Evolutionary conservation across 371 early-diverging fungal genomes (phyloP).

Genomic region (Rhizopus stolonifer): DNA sequence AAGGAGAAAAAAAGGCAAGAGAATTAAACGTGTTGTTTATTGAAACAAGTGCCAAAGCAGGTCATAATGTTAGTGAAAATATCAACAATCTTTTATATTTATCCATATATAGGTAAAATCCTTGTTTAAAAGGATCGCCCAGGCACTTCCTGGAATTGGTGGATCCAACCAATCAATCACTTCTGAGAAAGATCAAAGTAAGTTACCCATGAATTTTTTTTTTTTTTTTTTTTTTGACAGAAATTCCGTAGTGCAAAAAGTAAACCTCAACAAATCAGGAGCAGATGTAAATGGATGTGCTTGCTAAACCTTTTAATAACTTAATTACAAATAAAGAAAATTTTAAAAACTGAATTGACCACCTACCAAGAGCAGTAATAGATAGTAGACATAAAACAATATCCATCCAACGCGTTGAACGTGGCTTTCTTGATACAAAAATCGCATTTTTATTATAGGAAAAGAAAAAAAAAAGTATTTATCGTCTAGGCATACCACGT

Average conservation of each 20-base stretch:
- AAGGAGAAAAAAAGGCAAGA: conserved; percentile 91
- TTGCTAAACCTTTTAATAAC: conserved; percentile 17
- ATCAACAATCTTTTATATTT: neutral
- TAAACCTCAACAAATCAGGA: conserved; percentile 26
- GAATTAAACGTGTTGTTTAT: conserved; percentile 93
- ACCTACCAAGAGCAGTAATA: too few species aligned
- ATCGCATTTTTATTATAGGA: too few species aligned
- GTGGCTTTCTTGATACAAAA: too few species aligned
- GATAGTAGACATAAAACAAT: too few species aligned
- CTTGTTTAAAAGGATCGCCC: conserved; percentile 91
- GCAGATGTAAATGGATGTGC: conserved; percentile 32
- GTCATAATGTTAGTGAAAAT: conserved; percentile 70
- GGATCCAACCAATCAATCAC: conserved; percentile 36
- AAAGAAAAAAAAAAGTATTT: conserved; percentile 8
- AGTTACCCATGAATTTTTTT: neutral
- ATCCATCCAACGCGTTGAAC: too few species aligned
- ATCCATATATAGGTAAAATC: conserved; percentile 68
- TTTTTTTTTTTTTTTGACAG: neutral
- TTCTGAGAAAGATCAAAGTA: conserved; percentile 24
- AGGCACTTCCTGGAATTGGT: conserved; percentile 89
- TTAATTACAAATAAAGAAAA: too few species aligned
- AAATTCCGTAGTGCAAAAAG: conserved; percentile 26
- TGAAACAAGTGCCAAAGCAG: conserved; percentile 95
- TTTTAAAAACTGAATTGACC: too few species aligned
- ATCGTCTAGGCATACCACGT: conserved; percentile 64